Evolutionary conservation across 2,329 filamentous ascomycete species (phyloP), one percentile per base, ranked within the genome.

Genomic region (Apiospora koreana): DNA sequence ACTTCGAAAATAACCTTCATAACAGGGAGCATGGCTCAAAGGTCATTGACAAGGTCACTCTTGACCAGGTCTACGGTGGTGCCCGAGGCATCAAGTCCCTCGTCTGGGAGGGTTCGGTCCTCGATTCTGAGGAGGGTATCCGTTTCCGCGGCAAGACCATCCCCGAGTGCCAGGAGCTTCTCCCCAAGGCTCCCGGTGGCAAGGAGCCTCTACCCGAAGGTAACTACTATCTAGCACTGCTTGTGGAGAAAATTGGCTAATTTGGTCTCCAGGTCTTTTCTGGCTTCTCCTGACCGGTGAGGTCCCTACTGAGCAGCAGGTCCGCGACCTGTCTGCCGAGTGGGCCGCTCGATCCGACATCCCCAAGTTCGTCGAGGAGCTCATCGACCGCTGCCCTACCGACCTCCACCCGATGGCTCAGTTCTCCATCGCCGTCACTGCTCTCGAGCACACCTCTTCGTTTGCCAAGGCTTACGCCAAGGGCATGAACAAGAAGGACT

Each of bases 331-430:
- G 76, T 98, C 96, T 77, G 95, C 96, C 74, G 96, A 99, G 86
- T 98, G 95, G 96, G 96, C 96, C 82, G 96, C 96, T 81, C 95
- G 96, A 80, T 94, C 96, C 85, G 94, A 97, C 80, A 87, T 99
- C 77, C 96, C 96, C 86, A 97, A 97, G 88, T 98, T 97, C 86
- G 90, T 99, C 81, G 95, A 97, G 89, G 96, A 99, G 88, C 93
- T 99, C 83, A 97, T 99, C 86, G 96, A 99, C 91, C 94, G 96
- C 88, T 98, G 95, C 93, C 96, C 96, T 79, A 96, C 89, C 87
- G 94, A 97, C 85, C 94, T 99, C 78, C 96, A 99, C 91, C 96
- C 96, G 83, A 99, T 99, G 96, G 95, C 96, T 74, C 96, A 99
- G 88, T 97, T 99, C 90, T 98, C 96, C 72, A 88, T 99, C 80